Conservation (phyloP, 441 rosid species). For the Gossypium schwendimanii region DNA sequence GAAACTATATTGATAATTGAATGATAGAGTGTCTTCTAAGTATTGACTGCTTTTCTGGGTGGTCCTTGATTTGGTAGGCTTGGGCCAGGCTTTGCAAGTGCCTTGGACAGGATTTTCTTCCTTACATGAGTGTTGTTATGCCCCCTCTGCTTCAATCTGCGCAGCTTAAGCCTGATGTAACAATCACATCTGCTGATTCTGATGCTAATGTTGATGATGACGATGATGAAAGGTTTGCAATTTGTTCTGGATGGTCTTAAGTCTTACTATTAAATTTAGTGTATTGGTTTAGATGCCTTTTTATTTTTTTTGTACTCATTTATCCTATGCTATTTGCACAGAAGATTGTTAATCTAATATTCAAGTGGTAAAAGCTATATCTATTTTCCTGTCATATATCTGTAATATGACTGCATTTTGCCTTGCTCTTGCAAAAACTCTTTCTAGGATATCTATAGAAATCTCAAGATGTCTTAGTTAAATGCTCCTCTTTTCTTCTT, state of each 20-base stretch:
- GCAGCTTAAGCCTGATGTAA: slow-evolving; percentile 43
- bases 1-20: not conserved
- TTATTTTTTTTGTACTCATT: not conserved
- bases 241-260: slow-evolving; percentile 8
- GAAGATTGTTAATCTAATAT: not conserved
- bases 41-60: not conserved
- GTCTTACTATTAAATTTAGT: slow-evolving; percentile 4
- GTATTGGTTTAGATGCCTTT: not conserved
- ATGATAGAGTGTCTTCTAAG: not conserved
- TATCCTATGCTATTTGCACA: not conserved
- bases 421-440: not conserved
- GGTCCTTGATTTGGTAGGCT: slow-evolving; percentile 29
- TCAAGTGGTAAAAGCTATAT: not conserved
- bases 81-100: slow-evolving; percentile 57
- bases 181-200: slow-evolving; percentile 42
- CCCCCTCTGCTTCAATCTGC: slow-evolving; percentile 52
- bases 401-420: not conserved
- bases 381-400: not conserved
- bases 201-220: slow-evolving; percentile 43
- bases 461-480: not conserved
- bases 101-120: slow-evolving; percentile 48
- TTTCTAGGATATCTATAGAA: not conserved
- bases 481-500: slow-evolving; percentile 2
- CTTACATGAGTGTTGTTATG: slow-evolving; percentile 46
- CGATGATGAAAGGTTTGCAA: slow-evolving; percentile 42